phyloP scores from a whole-genome alignment of 495 filamentous ascomycete genomes.

The Penicillium antarcticum region DNA sequence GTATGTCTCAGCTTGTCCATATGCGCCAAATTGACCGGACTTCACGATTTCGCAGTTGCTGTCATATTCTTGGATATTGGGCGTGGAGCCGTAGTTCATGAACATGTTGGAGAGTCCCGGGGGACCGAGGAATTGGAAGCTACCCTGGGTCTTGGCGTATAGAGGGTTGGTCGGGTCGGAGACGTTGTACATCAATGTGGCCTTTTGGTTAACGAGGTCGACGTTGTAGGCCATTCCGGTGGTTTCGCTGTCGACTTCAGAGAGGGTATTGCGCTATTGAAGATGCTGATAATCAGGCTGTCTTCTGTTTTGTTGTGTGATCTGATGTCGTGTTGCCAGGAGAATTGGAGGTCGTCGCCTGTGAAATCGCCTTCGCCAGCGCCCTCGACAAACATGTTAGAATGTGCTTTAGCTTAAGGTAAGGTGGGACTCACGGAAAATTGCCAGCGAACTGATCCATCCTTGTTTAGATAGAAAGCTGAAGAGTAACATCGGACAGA shows the following conservation, averaged over 20 bases:
- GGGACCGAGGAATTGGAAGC: conserved; percentile 27
- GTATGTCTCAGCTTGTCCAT: conserved; percentile 10
- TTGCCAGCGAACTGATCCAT: conserved; percentile 31
- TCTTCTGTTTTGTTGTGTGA: conserved; percentile 19
- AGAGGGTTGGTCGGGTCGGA: conserved; percentile 25
- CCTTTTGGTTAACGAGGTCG: conserved; percentile 10
- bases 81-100: conserved; percentile 38
- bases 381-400: not conserved
- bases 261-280: conserved; percentile 20
- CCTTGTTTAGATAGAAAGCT: conserved; percentile 23
- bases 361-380: conserved; percentile 33
- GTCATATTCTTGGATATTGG: conserved; percentile 42
- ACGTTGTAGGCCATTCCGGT: conserved; percentile 21
- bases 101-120: conserved; percentile 30
- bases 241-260: not conserved
- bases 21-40: conserved; percentile 9
- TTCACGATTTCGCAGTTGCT: conserved; percentile 10
- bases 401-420: too few relatives aligned
- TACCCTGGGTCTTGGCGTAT: conserved; percentile 36
- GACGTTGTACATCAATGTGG: conserved; percentile 6
- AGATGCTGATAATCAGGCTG: conserved; percentile 18
- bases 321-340: conserved; percentile 31
- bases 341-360: conserved; percentile 19
- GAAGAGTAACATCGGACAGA: conserved; percentile 31
- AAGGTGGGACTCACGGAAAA: conserved; percentile 8